Evolutionary conservation across 1,284 basidiomycete species (phyloP), one percentile per base, ranked within the genome.

Genomic region (Coriolopsis trogii): DNA sequence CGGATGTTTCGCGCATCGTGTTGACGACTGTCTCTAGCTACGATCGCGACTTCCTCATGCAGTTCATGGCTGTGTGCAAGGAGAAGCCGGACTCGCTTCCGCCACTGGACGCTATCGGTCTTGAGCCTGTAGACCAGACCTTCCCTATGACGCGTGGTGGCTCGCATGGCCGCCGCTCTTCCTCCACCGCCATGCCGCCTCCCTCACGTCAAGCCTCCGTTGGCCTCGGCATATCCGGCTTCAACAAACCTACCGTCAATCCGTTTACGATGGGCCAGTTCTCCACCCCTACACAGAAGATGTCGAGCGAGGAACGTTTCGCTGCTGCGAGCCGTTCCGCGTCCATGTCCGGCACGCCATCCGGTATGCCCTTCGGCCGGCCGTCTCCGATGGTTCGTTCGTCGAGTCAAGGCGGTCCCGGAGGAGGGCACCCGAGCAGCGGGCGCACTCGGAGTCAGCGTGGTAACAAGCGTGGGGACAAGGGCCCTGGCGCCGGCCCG

Each of bases 21-120:
- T 47, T 31, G 2, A 49, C 40, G 36, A 49, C 28, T 25, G 21
- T 20, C 1, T 49, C 8, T 38, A 91, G 95, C 63, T 99, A 99
- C 71, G 95, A 98, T 72, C 93, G 96, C 42, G 93, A 96, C 38
- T 99, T 99, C 84, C 80, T 99, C 26, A 74, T 99, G 58, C 97
- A 99, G 69, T 99, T 99, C 77, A 97, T 98, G 93, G 76, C 77
- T 33, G 77, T 97, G 50, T 99, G 95, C 79, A 92, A 88, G 71
- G 95, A 98, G 72, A 96, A 95, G 73, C 96, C 97, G 1, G 91
- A 90, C 51, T 82, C 84, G 49, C 84, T 98, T 23, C 94, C 95
- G 29, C 84, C 92, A 56, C 81, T 98, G 41, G 93, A 96, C 62
- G 88, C 89, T 25, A 90, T 99, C 63, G 96, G 96, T 47, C 84